Evolutionary conservation across 2,329 filamentous ascomycete species (phyloP).

Genomic region (Penicillium sp.): DNA sequence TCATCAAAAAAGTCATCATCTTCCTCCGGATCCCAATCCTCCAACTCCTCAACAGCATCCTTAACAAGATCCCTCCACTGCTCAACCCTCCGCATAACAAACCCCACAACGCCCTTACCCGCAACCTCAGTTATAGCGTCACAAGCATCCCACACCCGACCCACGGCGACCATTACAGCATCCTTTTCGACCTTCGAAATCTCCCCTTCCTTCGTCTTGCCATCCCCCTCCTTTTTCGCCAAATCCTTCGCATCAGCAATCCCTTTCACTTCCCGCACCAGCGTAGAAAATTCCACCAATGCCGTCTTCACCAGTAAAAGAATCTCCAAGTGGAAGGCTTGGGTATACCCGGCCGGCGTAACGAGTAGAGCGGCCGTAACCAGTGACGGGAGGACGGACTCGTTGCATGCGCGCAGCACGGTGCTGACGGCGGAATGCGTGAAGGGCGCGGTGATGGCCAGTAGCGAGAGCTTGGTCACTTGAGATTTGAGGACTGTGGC

Average conservation of each 20-base stretch:
- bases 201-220: slow-evolving; percentile 32
- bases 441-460: slow-evolving; percentile 85
- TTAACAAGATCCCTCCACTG: slow-evolving; percentile 74
- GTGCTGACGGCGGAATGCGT: slow-evolving; percentile 74
- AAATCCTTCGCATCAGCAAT: slow-evolving; percentile 51
- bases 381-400: slow-evolving; percentile 73
- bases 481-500: slow-evolving; percentile 77
- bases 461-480: slow-evolving; percentile 81
- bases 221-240: slow-evolving; percentile 38
- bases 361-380: slow-evolving; percentile 72
- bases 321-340: slow-evolving; percentile 66
- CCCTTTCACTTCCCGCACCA: slow-evolving; percentile 63
- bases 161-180: slow-evolving; percentile 68
- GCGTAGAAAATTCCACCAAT: slow-evolving; percentile 63
- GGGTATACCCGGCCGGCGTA: slow-evolving; percentile 63
- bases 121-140: slow-evolving; percentile 70
- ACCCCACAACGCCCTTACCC: slow-evolving; percentile 67
- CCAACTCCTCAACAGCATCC: slow-evolving; percentile 82
- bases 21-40: slow-evolving; percentile 81
- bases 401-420: slow-evolving; percentile 72
- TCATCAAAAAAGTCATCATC: slow-evolving; percentile 58
- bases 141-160: slow-evolving; percentile 81
- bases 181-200: slow-evolving; percentile 45
- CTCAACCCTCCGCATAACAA: slow-evolving; percentile 72
- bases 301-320: slow-evolving; percentile 62